Base-by-base conservation (phyloP, 1,139 yeast species). In the Saccharomyces hybrid region DNA sequence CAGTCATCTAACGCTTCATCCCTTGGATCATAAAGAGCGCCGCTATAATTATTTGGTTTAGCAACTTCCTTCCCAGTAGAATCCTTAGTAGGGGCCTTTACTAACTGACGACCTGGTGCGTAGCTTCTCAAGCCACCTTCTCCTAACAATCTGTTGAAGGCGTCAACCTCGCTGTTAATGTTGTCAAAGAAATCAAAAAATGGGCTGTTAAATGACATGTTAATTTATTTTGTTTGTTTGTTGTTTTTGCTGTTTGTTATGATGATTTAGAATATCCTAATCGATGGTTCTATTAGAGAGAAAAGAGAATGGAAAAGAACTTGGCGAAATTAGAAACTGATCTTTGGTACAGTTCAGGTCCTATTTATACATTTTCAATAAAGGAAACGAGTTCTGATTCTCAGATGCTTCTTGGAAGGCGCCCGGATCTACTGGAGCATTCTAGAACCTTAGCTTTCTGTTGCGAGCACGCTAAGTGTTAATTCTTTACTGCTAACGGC, bases 131-230 rank as follows among this genome's bases (percentile, higher is more conserved):
- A 61, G 2, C 65, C 66, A 32, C 55, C 50, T 28, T 59, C 58
- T 48, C 66, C 66, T 54, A 73, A 58, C 49, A 70, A 54, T 38
- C 68, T 63, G 61, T 72, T 70, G 65, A 74, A 69, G 30, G 66
- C 65, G 28, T 68, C 70, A 47, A 75, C 77, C 54, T 74, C 78
- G 34, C 69, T 70, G 63, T 69, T 71, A 58, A 74, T 70, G 59
- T 68, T 66, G 55, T 75, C 77, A 57, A 74, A 73, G 60, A 75
- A 74, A 56, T 68, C 70, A 66, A 68, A 73, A 64, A 74, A 74
- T 69, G 78, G 76, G 49, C 73, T 66, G 68, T 69, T 70, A 53
- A 66, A 66, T 48, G 75, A 67, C 75, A 72, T 71, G 38, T 28
- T 56, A 23, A 32, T 49, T 20, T 31, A 13, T 46, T 52, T 30